A percentile compares a stretch with the other conserved stretches of the same genome.
Conservation (phyloP, 495 filamentous ascomycete genomes). For the Acidiella bohemica region DNA sequence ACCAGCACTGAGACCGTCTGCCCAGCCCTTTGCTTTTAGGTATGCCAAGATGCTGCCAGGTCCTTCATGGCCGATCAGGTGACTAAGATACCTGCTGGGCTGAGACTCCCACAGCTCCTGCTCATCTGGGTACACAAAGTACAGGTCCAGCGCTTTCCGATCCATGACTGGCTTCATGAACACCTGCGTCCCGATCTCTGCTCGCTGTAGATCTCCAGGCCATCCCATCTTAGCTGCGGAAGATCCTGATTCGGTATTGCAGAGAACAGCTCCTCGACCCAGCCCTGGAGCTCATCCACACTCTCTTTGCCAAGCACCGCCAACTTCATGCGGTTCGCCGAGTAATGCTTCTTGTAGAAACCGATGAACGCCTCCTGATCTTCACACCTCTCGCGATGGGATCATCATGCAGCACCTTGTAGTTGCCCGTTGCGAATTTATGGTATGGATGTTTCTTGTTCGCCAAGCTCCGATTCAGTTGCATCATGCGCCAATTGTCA, state of each 20-base stretch:
- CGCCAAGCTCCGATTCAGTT: conserved; percentile 80
- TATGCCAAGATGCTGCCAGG: conserved; percentile 93
- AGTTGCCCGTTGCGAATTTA: conserved; percentile 90
- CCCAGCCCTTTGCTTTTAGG: conserved; percentile 92
- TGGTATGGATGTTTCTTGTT: conserved; percentile 87
- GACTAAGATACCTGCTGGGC: conserved; percentile 79
- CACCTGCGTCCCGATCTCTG: conserved; percentile 61
- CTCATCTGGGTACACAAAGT: conserved; percentile 83
- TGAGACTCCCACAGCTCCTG: conserved; percentile 70
- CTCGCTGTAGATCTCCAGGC: conserved; percentile 52
- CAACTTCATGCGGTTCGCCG: conserved; percentile 91
- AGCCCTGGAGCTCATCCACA: conserved; percentile 76
- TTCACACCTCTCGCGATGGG: conserved; percentile 73
- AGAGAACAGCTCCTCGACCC: conserved; percentile 79
- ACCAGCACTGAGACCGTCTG: conserved; percentile 73
- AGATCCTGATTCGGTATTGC: conserved; percentile 76
- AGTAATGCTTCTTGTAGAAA: conserved; percentile 84
- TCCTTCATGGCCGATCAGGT: conserved; percentile 92
- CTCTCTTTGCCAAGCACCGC: conserved; percentile 78
- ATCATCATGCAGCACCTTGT: conserved; percentile 73
- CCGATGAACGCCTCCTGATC: conserved; percentile 90
- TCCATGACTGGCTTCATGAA: conserved; percentile 98
- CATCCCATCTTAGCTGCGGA: conserved; percentile 67
- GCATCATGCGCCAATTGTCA: conserved; percentile 83
- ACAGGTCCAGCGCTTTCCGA: conserved; percentile 65